phyloP scores from a whole-genome alignment of 1,284 basidiomycete species.

The Leccinum insolens region DNA sequence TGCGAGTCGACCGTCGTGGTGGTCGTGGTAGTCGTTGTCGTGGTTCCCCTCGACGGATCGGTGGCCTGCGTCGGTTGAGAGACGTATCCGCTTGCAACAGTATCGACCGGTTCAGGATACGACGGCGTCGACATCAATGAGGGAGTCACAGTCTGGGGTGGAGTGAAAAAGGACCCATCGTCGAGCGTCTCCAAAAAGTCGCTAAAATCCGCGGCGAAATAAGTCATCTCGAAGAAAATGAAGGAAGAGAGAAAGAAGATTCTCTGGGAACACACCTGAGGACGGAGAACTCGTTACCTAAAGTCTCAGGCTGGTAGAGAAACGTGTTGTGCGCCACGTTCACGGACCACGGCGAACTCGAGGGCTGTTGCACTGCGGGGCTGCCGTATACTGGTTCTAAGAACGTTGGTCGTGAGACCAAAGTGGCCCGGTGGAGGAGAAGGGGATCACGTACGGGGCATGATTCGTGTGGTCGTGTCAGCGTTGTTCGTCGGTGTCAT shows the following conservation, averaged over 20 bases:
- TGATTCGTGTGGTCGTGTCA: conserved; percentile 20
- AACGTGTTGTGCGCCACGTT: conserved; percentile 49
- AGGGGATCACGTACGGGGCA: conserved; percentile 15
- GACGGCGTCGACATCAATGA: conserved; percentile 52
- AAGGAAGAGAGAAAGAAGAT: neutral
- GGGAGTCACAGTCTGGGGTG: conserved; percentile 50
- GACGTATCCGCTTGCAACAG: conserved; percentile 19
- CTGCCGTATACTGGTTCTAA: conserved; percentile 38
- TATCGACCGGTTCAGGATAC: conserved; percentile 28
- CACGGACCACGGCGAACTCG: conserved; percentile 55
- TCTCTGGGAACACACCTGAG: conserved; percentile 60
- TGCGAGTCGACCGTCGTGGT: conserved; percentile 11
- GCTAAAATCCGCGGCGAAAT: conserved; percentile 41
- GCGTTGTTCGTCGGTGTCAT: conserved; percentile 34
- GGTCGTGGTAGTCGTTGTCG: neutral
- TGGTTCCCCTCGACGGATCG: conserved; percentile 13
- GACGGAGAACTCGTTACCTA: conserved; percentile 82
- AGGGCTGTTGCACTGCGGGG: conserved; percentile 33
- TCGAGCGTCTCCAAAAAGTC: conserved; percentile 83
- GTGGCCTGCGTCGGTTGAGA: conserved; percentile 21
- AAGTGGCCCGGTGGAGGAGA: conserved; percentile 14
- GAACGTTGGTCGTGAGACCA: conserved; percentile 2
- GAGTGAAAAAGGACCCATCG: conserved; percentile 52
- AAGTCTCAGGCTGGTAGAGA: conserved; percentile 68
- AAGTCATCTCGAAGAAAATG: conserved; percentile 19